These are phyloP conservation scores for Heliocybe sulcata DNA, from an alignment of 1,284 basidiomycete species.

Conservation along the genomic window DNA sequence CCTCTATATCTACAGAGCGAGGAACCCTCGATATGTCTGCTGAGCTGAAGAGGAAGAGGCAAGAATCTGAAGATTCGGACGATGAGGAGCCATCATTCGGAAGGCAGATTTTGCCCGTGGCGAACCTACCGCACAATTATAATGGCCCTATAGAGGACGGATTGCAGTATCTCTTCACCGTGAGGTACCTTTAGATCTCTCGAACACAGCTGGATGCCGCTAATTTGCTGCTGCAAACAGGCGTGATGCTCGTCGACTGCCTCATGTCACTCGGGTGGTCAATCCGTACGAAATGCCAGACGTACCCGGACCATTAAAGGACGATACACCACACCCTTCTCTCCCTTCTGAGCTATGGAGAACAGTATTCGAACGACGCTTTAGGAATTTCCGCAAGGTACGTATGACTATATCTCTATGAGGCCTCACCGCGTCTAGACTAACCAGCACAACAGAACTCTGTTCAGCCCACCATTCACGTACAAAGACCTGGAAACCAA, in stretches of 20 bases:
- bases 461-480: slow-evolving; percentile 49
- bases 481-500: slow-evolving; percentile 24
- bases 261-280: slow-evolving; percentile 47
- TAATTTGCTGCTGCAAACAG: slow-evolving; percentile 25
- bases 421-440: slow-evolving; percentile 8
- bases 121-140: slow-evolving; percentile 60
- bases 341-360: slow-evolving; percentile 67
- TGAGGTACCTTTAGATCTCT: slow-evolving; percentile 42
- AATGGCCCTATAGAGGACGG: slow-evolving; percentile 63
- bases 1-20: too few relatives aligned
- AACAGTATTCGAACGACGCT: slow-evolving; percentile 42
- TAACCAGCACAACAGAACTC: slow-evolving; percentile 42
- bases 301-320: slow-evolving; percentile 11
- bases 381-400: slow-evolving; percentile 61
- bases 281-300: slow-evolving; percentile 56
- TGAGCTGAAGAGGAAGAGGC: not conserved
- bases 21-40: too few relatives aligned
- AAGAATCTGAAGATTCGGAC: slow-evolving; percentile 20
- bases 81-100: slow-evolving; percentile 49
- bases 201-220: not conserved
- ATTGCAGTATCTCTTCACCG: slow-evolving; percentile 74
- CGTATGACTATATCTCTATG: slow-evolving; percentile 4
- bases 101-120: slow-evolving; percentile 66
- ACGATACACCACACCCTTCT: slow-evolving; percentile 19
- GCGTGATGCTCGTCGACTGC: slow-evolving; percentile 58